A percentile compares a stretch with the other conserved stretches of the same genome.
These are phyloP conservation scores for Emergomyces africanus DNA, from an alignment of 2,329 filamentous ascomycete species.

Conservation along the genomic window DNA sequence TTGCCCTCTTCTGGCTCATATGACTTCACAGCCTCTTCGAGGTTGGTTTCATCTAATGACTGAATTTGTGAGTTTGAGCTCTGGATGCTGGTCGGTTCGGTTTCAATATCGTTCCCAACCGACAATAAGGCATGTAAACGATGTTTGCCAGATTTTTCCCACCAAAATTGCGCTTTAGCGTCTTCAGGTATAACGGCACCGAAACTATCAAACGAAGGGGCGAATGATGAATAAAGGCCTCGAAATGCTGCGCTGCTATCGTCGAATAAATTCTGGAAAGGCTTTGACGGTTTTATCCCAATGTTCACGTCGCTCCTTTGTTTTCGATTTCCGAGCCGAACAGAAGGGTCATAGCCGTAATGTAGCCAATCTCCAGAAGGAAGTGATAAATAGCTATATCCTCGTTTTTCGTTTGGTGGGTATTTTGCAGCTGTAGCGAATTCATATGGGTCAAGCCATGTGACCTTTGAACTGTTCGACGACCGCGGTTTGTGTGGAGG, in stretches of 20 bases:
- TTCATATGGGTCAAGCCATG: constrained; percentile 33
- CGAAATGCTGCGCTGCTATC: constrained; percentile 27
- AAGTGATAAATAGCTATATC: constrained; percentile 29
- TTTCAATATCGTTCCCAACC: constrained; percentile 9
- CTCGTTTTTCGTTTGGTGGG: constrained; percentile 25
- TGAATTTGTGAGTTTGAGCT: constrained; percentile 13
- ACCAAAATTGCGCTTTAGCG: constrained; percentile 34
- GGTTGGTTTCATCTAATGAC: constrained; percentile 24
- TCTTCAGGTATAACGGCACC: constrained; percentile 30
- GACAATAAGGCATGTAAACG: constrained; percentile 27
- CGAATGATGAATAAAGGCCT: constrained; percentile 37
- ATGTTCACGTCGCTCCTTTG: neutral
- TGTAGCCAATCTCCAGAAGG: constrained; percentile 32
- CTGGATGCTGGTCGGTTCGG: neutral
- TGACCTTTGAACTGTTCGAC: constrained; percentile 19
- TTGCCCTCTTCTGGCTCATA: constrained; percentile 24
- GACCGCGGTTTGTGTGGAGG: constrained; percentile 26
- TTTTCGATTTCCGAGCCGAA: neutral
- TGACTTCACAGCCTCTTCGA: constrained; percentile 31
- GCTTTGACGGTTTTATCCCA: neutral
- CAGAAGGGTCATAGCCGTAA: constrained; percentile 19
- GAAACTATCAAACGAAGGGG: constrained; percentile 34
- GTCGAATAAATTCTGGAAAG: constrained; percentile 5
- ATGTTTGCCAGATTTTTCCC: constrained; percentile 29
- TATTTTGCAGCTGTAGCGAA: constrained; percentile 21